phyloP scores from a whole-genome alignment of 2,329 filamentous ascomycete species.

The Calycina herbarum region DNA sequence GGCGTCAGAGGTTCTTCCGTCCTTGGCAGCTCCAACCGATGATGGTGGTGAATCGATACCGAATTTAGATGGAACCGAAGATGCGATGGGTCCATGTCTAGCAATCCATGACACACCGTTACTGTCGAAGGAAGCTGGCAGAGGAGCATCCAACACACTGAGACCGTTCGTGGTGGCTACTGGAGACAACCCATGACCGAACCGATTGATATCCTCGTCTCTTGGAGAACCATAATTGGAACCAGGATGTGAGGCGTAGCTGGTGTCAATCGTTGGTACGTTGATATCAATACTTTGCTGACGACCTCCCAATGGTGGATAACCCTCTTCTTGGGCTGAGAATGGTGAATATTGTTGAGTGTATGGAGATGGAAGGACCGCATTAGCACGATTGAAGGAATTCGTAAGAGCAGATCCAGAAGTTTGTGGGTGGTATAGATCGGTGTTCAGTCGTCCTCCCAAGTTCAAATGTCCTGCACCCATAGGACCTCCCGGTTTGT shows the following conservation, averaged over 20 bases:
- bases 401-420: conserved; percentile 76
- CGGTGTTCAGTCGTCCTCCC: conserved; percentile 68
- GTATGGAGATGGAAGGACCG: conserved; percentile 41
- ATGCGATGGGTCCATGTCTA: conserved; percentile 84
- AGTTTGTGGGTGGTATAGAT: conserved; percentile 62
- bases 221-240: conserved; percentile 80
- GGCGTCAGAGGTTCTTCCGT: conserved; percentile 61
- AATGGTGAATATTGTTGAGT: conserved; percentile 43
- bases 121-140: conserved; percentile 94
- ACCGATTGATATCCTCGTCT: conserved; percentile 60
- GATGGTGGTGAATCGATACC: conserved; percentile 82
- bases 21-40: conserved; percentile 64
- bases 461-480: conserved; percentile 59
- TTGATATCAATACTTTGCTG: conserved; percentile 51
- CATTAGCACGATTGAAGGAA: conserved; percentile 65
- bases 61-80: conserved; percentile 90
- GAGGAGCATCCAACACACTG: conserved; percentile 89
- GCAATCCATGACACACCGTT: conserved; percentile 93
- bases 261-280: conserved; percentile 55
- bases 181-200: conserved; percentile 78
- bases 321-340: conserved; percentile 54
- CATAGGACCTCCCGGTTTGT: conserved; percentile 55
- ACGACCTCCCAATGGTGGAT: conserved; percentile 34
- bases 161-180: conserved; percentile 66
- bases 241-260: conserved; percentile 49